Conservation (phyloP, 805 yeast species). For the Torulaspora franciscae region DNA sequence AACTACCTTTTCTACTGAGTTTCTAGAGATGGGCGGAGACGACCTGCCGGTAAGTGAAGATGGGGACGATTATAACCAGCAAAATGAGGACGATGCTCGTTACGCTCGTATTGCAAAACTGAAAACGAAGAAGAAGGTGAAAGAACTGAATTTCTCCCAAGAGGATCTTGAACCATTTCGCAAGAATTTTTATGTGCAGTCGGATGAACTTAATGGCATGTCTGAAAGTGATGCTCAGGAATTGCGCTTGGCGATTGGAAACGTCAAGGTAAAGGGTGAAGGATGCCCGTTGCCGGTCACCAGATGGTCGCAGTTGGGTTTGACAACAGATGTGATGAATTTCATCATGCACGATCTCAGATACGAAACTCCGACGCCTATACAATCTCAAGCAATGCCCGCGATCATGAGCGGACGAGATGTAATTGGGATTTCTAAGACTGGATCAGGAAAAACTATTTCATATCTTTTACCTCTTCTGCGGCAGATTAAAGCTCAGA, state of each 20-base stretch:
- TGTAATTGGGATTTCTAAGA: conserved; percentile 89
- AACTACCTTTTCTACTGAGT: conserved; percentile 14
- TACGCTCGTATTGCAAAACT: conserved; percentile 38
- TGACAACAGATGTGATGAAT: conserved; percentile 54
- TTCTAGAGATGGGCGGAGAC: conserved; percentile 20
- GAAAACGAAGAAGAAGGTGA: conserved; percentile 37
- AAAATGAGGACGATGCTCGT: conserved; percentile 33
- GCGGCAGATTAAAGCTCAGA: conserved; percentile 76
- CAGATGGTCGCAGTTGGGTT: conserved; percentile 78
- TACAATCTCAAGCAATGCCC: conserved; percentile 88
- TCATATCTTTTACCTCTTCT: conserved; percentile 81
- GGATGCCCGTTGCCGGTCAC: conserved; percentile 59
- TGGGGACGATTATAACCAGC: conserved; percentile 9
- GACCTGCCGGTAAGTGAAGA: conserved; percentile 28
- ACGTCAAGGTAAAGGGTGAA: conserved; percentile 61
- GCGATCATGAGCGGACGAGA: conserved; percentile 87
- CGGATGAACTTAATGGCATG: conserved; percentile 46
- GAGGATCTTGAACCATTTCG: conserved; percentile 48
- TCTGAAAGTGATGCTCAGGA: conserved; percentile 52
- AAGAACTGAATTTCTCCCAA: conserved; percentile 26
- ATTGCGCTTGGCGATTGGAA: conserved; percentile 51
- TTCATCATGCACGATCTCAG: conserved; percentile 47
- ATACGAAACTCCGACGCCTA: conserved; percentile 70
- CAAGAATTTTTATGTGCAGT: conserved; percentile 59
- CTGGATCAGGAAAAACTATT: conserved; percentile 94